Conservation (phyloP, 495 filamentous ascomycete species). For the Penicillium cosmopolitanum region DNA sequence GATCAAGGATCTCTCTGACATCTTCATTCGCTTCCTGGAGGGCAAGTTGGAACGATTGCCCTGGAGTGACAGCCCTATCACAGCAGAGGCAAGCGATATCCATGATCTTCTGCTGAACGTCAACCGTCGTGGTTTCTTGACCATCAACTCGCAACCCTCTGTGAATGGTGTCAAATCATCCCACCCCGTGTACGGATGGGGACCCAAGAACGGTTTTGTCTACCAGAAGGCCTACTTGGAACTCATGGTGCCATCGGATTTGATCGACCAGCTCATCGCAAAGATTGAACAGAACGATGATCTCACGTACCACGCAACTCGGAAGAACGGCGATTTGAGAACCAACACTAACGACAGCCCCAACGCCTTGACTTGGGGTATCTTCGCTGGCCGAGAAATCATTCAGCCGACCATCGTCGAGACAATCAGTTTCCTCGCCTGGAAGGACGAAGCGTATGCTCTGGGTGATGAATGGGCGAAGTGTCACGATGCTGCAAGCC, state of each 20-base stretch:
- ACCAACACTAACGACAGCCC: slow-evolving; percentile 86
- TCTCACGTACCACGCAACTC: slow-evolving; percentile 91
- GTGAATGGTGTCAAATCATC: slow-evolving; percentile 91
- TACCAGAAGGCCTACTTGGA: slow-evolving; percentile 99
- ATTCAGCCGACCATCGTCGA: slow-evolving; percentile 99
- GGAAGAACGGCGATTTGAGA: slow-evolving; percentile 74
- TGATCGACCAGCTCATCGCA: slow-evolving; percentile 76
- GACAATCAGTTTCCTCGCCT: slow-evolving; percentile 95
- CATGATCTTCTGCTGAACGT: slow-evolving; percentile 74
- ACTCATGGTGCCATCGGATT: slow-evolving; percentile 76
- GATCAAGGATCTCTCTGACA: slow-evolving; percentile 74
- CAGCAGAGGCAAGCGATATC: slow-evolving; percentile 77
- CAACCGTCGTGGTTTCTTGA: slow-evolving; percentile 85
- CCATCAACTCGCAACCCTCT: slow-evolving; percentile 97
- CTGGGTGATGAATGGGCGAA: slow-evolving; percentile 93
- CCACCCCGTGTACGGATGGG: slow-evolving; percentile 90
- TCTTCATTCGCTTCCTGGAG: slow-evolving; percentile 83
- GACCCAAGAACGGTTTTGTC: slow-evolving; percentile 91
- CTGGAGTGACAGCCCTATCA: slow-evolving; percentile 92
- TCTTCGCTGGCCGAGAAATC: slow-evolving; percentile 98
- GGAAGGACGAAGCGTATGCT: slow-evolving; percentile 97
- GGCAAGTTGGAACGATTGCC: slow-evolving; percentile 81
- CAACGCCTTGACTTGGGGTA: slow-evolving; percentile 98
- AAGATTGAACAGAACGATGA: slow-evolving; percentile 79
- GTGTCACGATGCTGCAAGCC: slow-evolving; percentile 76